These are phyloP conservation scores for Fusarium vanettenii DNA, from an alignment of 2,329 filamentous ascomycete species.

Conservation along the genomic window DNA sequence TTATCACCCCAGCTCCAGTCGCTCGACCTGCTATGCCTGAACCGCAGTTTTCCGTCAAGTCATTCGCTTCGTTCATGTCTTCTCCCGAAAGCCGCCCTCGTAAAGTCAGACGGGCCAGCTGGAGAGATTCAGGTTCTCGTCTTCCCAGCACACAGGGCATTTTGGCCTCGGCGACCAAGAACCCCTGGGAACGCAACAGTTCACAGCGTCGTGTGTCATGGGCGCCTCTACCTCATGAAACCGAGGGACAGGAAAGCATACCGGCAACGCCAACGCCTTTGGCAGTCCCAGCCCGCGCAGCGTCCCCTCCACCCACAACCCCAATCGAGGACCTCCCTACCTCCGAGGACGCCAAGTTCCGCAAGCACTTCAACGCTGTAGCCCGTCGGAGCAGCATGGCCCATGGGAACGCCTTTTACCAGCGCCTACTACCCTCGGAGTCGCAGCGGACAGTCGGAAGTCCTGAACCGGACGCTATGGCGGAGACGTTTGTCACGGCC, in stretches of 20 bases:
- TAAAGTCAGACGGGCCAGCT: conserved; percentile 24
- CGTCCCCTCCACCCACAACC: conserved; percentile 59
- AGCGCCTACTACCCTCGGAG: conserved; percentile 54
- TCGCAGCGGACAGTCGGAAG: conserved; percentile 51
- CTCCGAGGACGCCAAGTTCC: conserved; percentile 54
- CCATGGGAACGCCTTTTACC: conserved; percentile 15
- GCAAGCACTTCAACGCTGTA: conserved; percentile 60
- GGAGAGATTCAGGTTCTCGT: conserved; percentile 36
- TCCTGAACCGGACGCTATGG: conserved; percentile 42
- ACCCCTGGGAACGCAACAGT: conserved; percentile 45
- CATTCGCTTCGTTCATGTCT: conserved; percentile 65
- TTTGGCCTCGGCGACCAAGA: conserved; percentile 50
- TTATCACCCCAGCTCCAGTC: not conserved
- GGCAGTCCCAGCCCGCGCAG: conserved; percentile 34
- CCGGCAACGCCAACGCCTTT: conserved; percentile 19
- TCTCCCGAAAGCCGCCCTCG: conserved; percentile 54
- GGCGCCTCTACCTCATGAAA: conserved; percentile 48
- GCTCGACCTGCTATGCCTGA: conserved; percentile 55
- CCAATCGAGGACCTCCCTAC: conserved; percentile 49
- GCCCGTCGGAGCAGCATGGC: conserved; percentile 49
- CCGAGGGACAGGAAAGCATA: conserved; percentile 11
- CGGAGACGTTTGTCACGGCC: conserved; percentile 38
- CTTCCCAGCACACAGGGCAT: conserved; percentile 50
- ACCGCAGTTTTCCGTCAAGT: conserved; percentile 60
- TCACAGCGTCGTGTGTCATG: conserved; percentile 52